Base-by-base conservation (phyloP, 805 yeast genomes). In the Barnettozyma salicaria region DNA sequence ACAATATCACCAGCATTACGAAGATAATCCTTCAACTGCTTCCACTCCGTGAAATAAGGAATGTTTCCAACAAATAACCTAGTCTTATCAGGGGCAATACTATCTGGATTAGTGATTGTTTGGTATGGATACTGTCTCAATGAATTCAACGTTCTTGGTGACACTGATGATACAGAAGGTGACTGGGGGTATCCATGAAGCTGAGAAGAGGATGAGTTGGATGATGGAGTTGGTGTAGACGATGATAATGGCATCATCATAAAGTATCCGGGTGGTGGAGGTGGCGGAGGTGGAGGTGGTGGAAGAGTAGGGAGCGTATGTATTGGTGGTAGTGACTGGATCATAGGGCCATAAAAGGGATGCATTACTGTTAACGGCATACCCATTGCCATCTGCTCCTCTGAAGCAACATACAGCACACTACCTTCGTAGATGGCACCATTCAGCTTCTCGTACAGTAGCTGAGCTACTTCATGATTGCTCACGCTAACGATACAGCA, bases 21-120 rank as follows among this genome's bases (percentile, higher is more conserved):
- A 10, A 65, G 48, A 28, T 53, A 57, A 41, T 65, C 70, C 43
- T 64, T 64, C 13, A 65, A 36, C 2, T 60, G 58, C 11, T 56
- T 59, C 68, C 69, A 65, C 37, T 58, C 51, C 7, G 74, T 55
- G 1, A 60, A 34, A 45, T 67, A 76, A 3, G 80, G 80, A 19
- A 76, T 64, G 49, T 76, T 76, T 0, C 82, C 82, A 19, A 76
- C 56, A 47, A 75, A 76, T 13, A 76, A 45, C 16, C 78, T 49
- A 14, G 61, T 58, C 4, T 65, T 64, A 44, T 70, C 66, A 8
- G 42, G 36, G 10, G 20, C 20, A 7, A 32, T 19, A 2, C 34
- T 30, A 5, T 42, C 40, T 7, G 45, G n/a, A n/a, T 53, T 51
- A 17, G 47, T 44, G 19, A 48, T 52, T 5, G 42, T 43, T 20